A percentile compares a stretch with the other conserved stretches of the same genome.
These are phyloP conservation scores for Acacia confusa DNA, from an alignment of 306 rosid genomes.

Conservation along the genomic window DNA sequence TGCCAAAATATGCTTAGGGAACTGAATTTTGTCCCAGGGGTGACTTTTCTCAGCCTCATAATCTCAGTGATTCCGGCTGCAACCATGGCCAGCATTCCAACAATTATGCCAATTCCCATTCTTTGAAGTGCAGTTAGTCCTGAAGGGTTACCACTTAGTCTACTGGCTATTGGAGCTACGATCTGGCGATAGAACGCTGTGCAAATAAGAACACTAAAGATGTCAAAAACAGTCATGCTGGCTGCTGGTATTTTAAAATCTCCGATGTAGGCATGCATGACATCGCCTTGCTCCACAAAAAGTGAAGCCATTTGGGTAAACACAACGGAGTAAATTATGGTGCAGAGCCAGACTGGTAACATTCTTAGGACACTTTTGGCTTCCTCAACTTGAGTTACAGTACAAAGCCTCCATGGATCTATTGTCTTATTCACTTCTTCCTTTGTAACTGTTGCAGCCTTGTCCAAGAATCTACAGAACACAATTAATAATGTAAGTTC, in stretches of 20 bases:
- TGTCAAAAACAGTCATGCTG: slow-evolving; percentile 69
- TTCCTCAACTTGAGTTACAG: slow-evolving; percentile 71
- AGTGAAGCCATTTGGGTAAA: slow-evolving; percentile 75
- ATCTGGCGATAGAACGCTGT: slow-evolving; percentile 49
- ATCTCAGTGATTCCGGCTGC: slow-evolving; percentile 63
- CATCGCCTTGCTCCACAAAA: slow-evolving; percentile 68
- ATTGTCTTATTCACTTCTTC: slow-evolving; percentile 33
- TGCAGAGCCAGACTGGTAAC: slow-evolving; percentile 70
- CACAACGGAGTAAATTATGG: slow-evolving; percentile 60
- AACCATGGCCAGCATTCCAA: slow-evolving; percentile 64
- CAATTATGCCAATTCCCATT: slow-evolving; percentile 64
- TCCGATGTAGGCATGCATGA: slow-evolving; percentile 47
- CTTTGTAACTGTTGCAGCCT: slow-evolving; percentile 58
- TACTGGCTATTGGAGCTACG: slow-evolving; percentile 52
- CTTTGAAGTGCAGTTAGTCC: slow-evolving; percentile 63
- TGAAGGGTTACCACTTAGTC: slow-evolving; percentile 44
- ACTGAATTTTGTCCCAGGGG: slow-evolving; percentile 43
- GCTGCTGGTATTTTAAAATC: slow-evolving; percentile 61
- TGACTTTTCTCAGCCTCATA: slow-evolving; percentile 38
- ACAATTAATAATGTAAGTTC: background rate
- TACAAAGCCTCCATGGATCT: slow-evolving; percentile 62
- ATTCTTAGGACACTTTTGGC: slow-evolving; percentile 58
- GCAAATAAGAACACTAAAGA: slow-evolving; percentile 54
- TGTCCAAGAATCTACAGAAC: slow-evolving; percentile 56
- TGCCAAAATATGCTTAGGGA: slow-evolving; percentile 60